A percentile compares a stretch with the other conserved stretches of the same genome.
Conservation (phyloP, 176 grass and related monocot genomes). For the Musa beccarii region DNA sequence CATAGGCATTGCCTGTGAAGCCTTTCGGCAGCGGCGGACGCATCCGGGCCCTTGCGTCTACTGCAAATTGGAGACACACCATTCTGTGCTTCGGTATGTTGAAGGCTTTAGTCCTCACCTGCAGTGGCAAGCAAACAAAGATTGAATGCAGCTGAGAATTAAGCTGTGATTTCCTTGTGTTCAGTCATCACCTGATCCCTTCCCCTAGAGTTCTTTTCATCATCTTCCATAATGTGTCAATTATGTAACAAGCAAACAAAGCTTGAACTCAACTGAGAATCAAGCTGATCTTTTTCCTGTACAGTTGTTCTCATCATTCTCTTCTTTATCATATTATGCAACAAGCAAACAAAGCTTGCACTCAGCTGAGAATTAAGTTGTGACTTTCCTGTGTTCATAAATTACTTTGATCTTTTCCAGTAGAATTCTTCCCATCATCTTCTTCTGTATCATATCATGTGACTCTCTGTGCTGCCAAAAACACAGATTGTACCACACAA, state of each 20-base stretch:
- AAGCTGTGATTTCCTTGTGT: background rate
- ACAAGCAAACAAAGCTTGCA: background rate
- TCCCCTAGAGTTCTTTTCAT: too few relatives aligned
- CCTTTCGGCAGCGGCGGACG: constrained; percentile 4
- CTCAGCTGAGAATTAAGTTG: background rate
- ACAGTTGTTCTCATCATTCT: too few relatives aligned
- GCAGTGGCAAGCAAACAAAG: background rate
- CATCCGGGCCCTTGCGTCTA: constrained; percentile 12
- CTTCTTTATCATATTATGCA: too few relatives aligned
- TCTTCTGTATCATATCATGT: too few relatives aligned
- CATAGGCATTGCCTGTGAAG: constrained; percentile 21
- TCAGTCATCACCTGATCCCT: background rate
- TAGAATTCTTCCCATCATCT: too few relatives aligned
- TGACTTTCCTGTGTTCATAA: background rate
- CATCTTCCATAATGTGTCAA: too few relatives aligned
- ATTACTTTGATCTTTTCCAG: too few relatives aligned
- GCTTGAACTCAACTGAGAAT: too few relatives aligned
- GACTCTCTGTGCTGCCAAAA: background rate
- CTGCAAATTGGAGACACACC: constrained; percentile 22
- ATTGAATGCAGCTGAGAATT: background rate
- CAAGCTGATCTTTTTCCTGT: too few relatives aligned
- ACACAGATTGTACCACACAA: too few relatives aligned
- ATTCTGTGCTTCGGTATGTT: constrained; percentile 11
- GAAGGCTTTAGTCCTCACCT: constrained; percentile 21
- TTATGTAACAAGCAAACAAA: too few relatives aligned